Percentiles rank a stretch among this genome's conserved stretches.
These are phyloP conservation scores for Diutina siamensis DNA, from an alignment of 1,139 yeast species.

Conservation along the genomic window DNA sequence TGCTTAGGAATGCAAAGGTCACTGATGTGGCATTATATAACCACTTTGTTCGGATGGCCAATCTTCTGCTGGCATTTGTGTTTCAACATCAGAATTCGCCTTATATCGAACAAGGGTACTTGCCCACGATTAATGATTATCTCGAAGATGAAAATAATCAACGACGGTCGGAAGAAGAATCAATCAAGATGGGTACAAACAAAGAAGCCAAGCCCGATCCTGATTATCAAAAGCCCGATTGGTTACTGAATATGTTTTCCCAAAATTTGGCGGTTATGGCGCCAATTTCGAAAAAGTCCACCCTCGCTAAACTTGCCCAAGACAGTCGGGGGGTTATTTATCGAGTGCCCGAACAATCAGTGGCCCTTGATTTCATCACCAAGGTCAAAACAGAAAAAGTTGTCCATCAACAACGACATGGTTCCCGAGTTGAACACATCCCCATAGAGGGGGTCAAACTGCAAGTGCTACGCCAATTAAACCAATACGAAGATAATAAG, in stretches of 20 bases:
- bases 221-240: neutral
- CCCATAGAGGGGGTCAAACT: neutral
- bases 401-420: neutral
- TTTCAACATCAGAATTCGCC: neutral
- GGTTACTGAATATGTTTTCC: neutral
- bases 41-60: constrained; percentile 22
- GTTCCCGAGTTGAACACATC: neutral
- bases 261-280: neutral
- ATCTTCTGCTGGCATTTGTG: neutral
- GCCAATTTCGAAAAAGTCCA: neutral
- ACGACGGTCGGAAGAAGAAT: neutral
- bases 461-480: neutral
- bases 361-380: constrained; percentile 2
- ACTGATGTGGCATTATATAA: constrained; percentile 37
- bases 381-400: neutral
- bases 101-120: neutral
- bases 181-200: neutral
- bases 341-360: neutral
- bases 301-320: neutral
- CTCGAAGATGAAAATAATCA: neutral
- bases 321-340: neutral
- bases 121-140: neutral
- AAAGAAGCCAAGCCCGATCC: neutral
- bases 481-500: neutral
- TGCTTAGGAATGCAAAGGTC: constrained; percentile 42